A percentile compares a stretch with the other conserved stretches of the same genome.
Conservation (phyloP, 140 eudicot genomes). For the Stevia rebaudiana region DNA sequence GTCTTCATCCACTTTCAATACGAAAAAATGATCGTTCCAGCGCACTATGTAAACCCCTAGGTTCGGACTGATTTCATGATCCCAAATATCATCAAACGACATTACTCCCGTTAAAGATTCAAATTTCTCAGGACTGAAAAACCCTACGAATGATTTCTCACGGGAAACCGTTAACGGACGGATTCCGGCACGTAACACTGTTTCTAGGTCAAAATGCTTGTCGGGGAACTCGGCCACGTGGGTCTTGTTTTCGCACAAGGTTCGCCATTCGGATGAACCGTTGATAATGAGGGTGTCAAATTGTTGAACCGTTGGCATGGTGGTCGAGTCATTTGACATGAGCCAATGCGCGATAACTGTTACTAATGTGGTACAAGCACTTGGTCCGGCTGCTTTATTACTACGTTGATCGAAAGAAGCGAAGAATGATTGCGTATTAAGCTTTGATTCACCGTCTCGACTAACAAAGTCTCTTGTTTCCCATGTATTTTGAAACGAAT, state of each 20-base stretch:
- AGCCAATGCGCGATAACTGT: conserved; percentile 86
- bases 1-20: conserved; percentile 48
- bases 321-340: conserved; percentile 25
- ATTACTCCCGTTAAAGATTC: conserved; percentile 53
- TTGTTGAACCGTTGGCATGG: conserved; percentile 52
- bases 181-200: conserved; percentile 47
- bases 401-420: conserved; percentile 81
- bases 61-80: conserved; percentile 34
- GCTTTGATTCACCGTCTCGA: conserved; percentile 61
- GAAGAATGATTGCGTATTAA: conserved; percentile 47
- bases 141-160: conserved; percentile 56
- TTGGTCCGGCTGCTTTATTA: conserved; percentile 72
- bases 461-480: conserved; percentile 51
- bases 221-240: conserved; percentile 54
- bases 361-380: conserved; percentile 81
- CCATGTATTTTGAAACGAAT: conserved; percentile 38
- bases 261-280: conserved; percentile 80
- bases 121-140: conserved; percentile 67
- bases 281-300: conserved; percentile 60
- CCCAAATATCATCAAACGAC: conserved; percentile 80
- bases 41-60: conserved; percentile 57
- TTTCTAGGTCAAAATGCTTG: conserved; percentile 79
- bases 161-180: conserved; percentile 49
- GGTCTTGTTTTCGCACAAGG: conserved; percentile 40
- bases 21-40: conserved; percentile 92